Base-by-base conservation (phyloP, 129 eudicot species). In the Artemisia annua region DNA sequence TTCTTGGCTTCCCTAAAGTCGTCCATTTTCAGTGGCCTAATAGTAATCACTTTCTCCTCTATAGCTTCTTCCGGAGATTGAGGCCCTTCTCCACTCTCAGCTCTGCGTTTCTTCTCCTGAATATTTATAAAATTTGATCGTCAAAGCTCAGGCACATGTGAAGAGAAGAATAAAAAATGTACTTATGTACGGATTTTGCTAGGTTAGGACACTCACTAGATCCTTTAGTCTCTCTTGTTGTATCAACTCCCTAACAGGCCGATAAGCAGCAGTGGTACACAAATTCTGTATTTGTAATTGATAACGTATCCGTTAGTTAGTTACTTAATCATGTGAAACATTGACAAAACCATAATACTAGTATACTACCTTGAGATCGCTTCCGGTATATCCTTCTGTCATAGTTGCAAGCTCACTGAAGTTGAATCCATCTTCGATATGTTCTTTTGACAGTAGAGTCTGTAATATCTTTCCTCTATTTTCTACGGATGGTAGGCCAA, bases 381-480 rank as follows among this genome's bases (percentile, higher is more conserved):
- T 94, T 69, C 97, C 98, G 15, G 84, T 86, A 73, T 74, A 94
- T 73, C 98, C 98, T 79, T 94, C 99, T 1, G 99, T 94, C 88
- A 90, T 78, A 7, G 80, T 74, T 3, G 99, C 91, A 71, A 90
- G 89, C 81, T 88, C 97, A 46, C 76, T 74, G 54, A 84, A 84
- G 66, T 94, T 75, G 52, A 94, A 67, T 20, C 71, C 86, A 19
- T 76, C 77, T 1, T 87, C 91, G 11, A 87, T 83, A 20, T 83
- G 81, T 76, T 94, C 97, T 79, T 90, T 94, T 15, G 89, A 82
- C 82, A 90, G 73, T 14, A 94, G 84, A 4, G 97, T 94, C 53
- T 55, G 88, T 79, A 94, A 24, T 60, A 94, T 94, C 79, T 46
- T 94, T 73, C 80, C 96, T 68, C 99, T 83, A 76, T 86, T 88